Evolutionary conservation across 2,329 filamentous ascomycete species (phyloP), one percentile per base, ranked within the genome.

Genomic region (Fusarium verrucosum): DNA sequence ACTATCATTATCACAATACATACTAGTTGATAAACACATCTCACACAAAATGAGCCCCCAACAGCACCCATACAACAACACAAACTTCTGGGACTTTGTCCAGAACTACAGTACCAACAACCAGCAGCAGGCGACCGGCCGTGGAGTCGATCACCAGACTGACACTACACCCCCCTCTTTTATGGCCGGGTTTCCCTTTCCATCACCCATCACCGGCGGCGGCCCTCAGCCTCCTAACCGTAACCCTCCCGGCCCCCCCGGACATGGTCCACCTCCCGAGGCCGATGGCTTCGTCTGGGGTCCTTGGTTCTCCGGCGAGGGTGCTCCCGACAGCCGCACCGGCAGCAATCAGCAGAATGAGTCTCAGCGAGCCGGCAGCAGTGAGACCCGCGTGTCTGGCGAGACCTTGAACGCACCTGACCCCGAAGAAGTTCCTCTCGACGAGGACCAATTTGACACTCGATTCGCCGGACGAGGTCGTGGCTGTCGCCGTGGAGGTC

Each of bases 111-210:
- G 76, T 57, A 73, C 75, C 20, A 71, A 68, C 37, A n/a, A n/a
- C n/a, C n/a, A n/a, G n/a, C n/a, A n/a, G n/a, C 68, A 70, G 35
- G 52, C 54, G 37, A 65, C 73, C 32, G 77, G 79, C 37, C 71
- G 72, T 17, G 78, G 79, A 42, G 75, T 79, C 51, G 79, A 81
- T 55, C 77, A 79, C 60, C 67, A 72, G 33, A 70, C 66, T 46
- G 69, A 66, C 30, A 53, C 70, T 26, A 66, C 63, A 52, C 62
- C 68, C 40, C 58, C 63, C 40, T 58, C 47, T 49, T 73, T 74
- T 50, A 70, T 71, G 33, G 54, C 70, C 2, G 76, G 75, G 22
- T 79, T 79, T 50, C 75, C 78, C 25, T 79, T 78, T 56, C 67
- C 65, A 37, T 62, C 58, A 11, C 68, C 68, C 11, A 58, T 62